Base-by-base conservation (phyloP, 345 rosid species). In the Bruguiera sexangula region DNA sequence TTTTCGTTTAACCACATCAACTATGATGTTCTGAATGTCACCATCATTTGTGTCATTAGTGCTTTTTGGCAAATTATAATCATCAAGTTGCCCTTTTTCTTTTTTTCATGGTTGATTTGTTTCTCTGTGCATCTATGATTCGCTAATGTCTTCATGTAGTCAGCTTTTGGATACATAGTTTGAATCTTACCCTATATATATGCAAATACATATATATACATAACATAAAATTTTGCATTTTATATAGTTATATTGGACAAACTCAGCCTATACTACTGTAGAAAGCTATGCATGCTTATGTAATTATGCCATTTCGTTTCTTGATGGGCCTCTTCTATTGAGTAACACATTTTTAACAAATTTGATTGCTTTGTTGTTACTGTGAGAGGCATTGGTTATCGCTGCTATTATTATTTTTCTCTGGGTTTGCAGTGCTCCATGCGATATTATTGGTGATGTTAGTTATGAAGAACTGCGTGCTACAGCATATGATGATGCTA, bases 391-490 rank as follows among this genome's bases (percentile, higher is more conserved):
- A n/a, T n/a, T 67, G 30, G 62, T n/a, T 26, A 29, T 22, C 4
- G 52, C 22, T 59, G 24, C 31, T 32, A 27, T 16, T 7, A 50
- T 39, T 56, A 5, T 60, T 61, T 75, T 62, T 27, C 60, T 24
- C 15, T 56, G 26, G 18, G 22, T 66, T 59, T 69, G 66, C 83
- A 95, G 96, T 72, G 78, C 70, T 69, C 88, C 88, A 11, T 91
- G 96, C 75, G 97, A 95, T 57, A 75, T 95, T 52, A 60, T 60
- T 39, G 96, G 93, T 21, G 97, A 90, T 79, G 69, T 86, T 72
- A 87, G 92, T 84, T 84, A 72, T 66, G 99, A 92, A 81, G 99
- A 95, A 84, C 69, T 92, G 81, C 83, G 86, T 60, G 88, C 89
- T 13, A 81, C 79, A 58, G 93, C 97, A 37, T 95, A 90, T 69